A percentile compares a stretch with the other conserved stretches of the same genome.
Conservation (phyloP, 306 rosid species). For the Quercus agrifolia region DNA sequence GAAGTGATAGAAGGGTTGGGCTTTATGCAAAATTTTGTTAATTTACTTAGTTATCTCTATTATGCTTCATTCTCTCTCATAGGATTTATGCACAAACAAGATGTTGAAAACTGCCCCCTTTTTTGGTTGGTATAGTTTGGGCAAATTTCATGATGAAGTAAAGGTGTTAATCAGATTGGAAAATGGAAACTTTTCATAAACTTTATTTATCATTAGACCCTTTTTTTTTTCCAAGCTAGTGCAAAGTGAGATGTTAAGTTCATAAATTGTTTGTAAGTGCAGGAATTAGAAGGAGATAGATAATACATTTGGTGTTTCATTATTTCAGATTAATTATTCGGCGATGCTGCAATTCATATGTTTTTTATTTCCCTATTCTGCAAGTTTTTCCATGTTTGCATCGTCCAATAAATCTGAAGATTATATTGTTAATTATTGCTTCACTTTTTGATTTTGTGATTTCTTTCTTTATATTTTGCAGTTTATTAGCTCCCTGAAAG, state of each 20-base stretch:
- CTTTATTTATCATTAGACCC: not conserved
- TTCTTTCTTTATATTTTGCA: constrained; percentile 38
- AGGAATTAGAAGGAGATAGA: not conserved
- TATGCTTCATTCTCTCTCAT: too few relatives aligned
- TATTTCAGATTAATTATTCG: not conserved
- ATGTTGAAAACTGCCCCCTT: too few relatives aligned
- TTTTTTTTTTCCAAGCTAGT: not conserved
- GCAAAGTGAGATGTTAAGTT: not conserved
- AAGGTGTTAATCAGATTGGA: not conserved
- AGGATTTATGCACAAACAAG: too few relatives aligned
- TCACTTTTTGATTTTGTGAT: not conserved
- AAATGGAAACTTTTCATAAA: not conserved
- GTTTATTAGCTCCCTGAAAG: constrained; percentile 95
- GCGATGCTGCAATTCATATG: not conserved
- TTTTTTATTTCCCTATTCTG: not conserved
- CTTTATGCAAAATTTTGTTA: not conserved
- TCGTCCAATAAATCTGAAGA: not conserved
- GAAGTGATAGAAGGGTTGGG: not conserved
- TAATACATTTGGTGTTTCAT: not conserved
- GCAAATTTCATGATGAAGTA: too few relatives aligned
- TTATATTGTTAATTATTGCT: not conserved
- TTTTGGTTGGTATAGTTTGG: too few relatives aligned
- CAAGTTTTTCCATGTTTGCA: constrained; percentile 2
- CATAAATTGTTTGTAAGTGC: not conserved
- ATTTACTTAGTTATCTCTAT: not conserved